A percentile compares a stretch with the other conserved stretches of the same genome.
Conservation (phyloP, 495 filamentous ascomycete genomes). For the Aspergillus diversus region DNA sequence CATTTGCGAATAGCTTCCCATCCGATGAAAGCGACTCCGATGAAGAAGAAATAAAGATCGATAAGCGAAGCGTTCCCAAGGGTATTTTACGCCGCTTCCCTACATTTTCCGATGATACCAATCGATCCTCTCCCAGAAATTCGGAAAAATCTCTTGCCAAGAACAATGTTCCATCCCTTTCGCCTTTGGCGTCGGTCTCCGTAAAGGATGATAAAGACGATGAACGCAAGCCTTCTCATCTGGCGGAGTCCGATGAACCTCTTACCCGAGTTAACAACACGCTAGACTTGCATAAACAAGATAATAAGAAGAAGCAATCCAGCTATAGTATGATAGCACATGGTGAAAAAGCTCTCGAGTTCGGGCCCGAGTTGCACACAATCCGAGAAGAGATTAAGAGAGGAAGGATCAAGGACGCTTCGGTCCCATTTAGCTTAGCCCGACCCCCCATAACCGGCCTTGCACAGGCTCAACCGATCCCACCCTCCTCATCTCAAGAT, state of each 20-base stretch:
- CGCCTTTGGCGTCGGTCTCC: constrained; percentile 54
- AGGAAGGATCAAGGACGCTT: constrained; percentile 35
- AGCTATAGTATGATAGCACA: constrained; percentile 8
- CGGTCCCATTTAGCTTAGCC: constrained; percentile 38
- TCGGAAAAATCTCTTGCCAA: constrained; percentile 38
- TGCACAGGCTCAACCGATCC: constrained; percentile 45
- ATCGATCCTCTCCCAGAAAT: constrained; percentile 34
- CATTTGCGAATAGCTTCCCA: constrained; percentile 40
- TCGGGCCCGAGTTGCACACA: constrained; percentile 33
- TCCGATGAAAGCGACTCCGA: constrained; percentile 52
- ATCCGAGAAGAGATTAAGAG: constrained; percentile 30
- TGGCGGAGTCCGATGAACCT: constrained; percentile 23
- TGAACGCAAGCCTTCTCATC: constrained; percentile 26
- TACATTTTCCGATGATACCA: constrained; percentile 40
- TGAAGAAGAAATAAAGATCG: constrained; percentile 37
- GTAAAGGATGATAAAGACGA: constrained; percentile 39
- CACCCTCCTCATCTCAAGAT: constrained; percentile 27
- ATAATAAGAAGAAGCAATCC: constrained; percentile 16
- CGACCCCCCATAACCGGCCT: constrained; percentile 52
- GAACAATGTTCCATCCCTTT: constrained; percentile 45
- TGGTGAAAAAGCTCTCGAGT: constrained; percentile 24
- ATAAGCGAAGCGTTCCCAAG: constrained; percentile 35
- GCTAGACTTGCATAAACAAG: constrained; percentile 17
- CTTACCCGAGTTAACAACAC: constrained; percentile 15
- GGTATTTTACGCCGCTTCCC: constrained; percentile 37